Percentiles rank a stretch among this genome's conserved stretches.
phyloP scores from a whole-genome alignment of 2,329 filamentous ascomycete genomes.

The Nigrograna mackinnonii region DNA sequence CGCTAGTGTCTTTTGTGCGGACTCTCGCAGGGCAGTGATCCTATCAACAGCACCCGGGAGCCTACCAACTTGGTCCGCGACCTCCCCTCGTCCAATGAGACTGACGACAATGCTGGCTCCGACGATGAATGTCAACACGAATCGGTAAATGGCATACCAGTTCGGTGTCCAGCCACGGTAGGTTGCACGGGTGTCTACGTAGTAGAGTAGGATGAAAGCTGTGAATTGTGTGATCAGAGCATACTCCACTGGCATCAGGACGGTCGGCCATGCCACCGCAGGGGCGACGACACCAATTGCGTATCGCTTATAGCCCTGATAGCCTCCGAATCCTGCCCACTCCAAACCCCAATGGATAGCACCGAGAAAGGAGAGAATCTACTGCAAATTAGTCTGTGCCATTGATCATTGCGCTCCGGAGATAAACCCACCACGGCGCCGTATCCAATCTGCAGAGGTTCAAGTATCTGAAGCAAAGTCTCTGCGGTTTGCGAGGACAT shows the following conservation, averaged over 20 bases:
- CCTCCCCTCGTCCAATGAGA: conserved; percentile 80
- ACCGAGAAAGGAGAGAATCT: conserved; percentile 92
- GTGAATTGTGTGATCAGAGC: conserved; percentile 85
- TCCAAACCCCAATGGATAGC: conserved; percentile 94
- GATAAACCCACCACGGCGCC: conserved; percentile 73
- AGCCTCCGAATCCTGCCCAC: conserved; percentile 69
- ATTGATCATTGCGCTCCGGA: neutral
- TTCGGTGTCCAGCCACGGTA: conserved; percentile 75
- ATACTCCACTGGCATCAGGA: conserved; percentile 81
- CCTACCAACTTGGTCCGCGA: conserved; percentile 60
- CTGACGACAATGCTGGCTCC: conserved; percentile 80
- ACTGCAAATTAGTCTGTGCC: conserved; percentile 9
- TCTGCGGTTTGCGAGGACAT: conserved; percentile 73
- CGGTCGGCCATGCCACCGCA: conserved; percentile 85
- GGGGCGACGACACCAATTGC: conserved; percentile 80
- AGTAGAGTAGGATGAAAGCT: conserved; percentile 84
- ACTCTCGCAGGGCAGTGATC: conserved; percentile 52
- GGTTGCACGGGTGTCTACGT: conserved; percentile 75
- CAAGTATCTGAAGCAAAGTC: conserved; percentile 72
- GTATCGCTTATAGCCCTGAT: conserved; percentile 78
- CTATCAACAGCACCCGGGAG: conserved; percentile 43
- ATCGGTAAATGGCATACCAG: conserved; percentile 91
- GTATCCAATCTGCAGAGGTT: conserved; percentile 88
- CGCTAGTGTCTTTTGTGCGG: conserved; percentile 28
- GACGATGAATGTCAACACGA: conserved; percentile 88